Conservation (phyloP, 495 filamentous ascomycete genomes). For the Aspergillus taichungensis region DNA sequence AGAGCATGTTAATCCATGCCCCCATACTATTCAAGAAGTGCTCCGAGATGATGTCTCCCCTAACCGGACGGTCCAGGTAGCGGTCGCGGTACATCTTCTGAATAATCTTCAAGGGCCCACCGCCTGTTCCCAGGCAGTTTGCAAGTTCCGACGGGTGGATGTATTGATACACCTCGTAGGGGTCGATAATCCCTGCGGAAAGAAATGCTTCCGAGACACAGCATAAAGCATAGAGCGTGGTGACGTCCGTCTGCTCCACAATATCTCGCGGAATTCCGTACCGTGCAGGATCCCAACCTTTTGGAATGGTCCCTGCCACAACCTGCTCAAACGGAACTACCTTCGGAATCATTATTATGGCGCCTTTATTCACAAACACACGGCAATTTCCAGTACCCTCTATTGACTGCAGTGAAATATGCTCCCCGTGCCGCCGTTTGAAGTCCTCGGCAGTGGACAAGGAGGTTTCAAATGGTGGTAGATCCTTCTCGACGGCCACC, state of each 20-base stretch:
- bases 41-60: slow-evolving; percentile 97
- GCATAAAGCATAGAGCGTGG: slow-evolving; percentile 88
- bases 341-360: slow-evolving; percentile 89
- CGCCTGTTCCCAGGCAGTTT: slow-evolving; percentile 95
- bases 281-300: slow-evolving; percentile 86
- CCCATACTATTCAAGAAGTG: slow-evolving; percentile 99
- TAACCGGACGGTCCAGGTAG: slow-evolving; percentile 85
- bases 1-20: slow-evolving; percentile 98
- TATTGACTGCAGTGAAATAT: slow-evolving; percentile 88
- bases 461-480: slow-evolving; percentile 92
- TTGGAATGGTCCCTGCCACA: slow-evolving; percentile 90
- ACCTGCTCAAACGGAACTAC: slow-evolving; percentile 90
- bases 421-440: slow-evolving; percentile 88
- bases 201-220: slow-evolving; percentile 86
- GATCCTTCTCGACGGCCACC: slow-evolving; percentile 88
- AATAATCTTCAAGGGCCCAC: slow-evolving; percentile 70
- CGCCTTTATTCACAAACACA: slow-evolving; percentile 87
- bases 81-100: slow-evolving; percentile 97
- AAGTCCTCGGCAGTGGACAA: slow-evolving; percentile 96
- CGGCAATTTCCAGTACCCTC: slow-evolving; percentile 83
- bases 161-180: slow-evolving; percentile 99
- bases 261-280: slow-evolving; percentile 98
- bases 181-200: slow-evolving; percentile 90
- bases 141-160: slow-evolving; percentile 96
- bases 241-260: slow-evolving; percentile 89